phyloP scores from a whole-genome alignment of 2,329 filamentous ascomycete genomes.

The Diaporthe ampelina region DNA sequence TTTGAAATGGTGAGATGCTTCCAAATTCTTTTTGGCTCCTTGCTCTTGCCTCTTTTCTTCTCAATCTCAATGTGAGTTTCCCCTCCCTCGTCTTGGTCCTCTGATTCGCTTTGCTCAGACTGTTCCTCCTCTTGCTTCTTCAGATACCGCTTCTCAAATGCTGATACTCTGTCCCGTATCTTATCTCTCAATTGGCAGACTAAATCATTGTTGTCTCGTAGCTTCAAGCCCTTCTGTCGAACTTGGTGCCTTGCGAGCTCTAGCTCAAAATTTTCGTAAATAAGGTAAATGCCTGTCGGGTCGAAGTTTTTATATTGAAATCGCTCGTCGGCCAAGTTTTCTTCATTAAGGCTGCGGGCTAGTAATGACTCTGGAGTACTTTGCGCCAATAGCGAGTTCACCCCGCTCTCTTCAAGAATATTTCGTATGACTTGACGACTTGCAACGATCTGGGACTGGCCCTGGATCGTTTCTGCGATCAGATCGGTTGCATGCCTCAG shows the following conservation, averaged over 20 bases:
- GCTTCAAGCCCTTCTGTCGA: neutral
- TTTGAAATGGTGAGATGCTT: neutral
- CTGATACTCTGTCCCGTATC: neutral
- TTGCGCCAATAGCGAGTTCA: neutral
- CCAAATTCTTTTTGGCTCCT: neutral
- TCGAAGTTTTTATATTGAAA: neutral
- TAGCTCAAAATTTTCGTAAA: neutral
- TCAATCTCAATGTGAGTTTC: too few species aligned
- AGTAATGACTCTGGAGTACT: neutral
- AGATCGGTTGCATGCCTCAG: neutral
- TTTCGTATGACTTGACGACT: too few species aligned
- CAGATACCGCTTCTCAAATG: neutral
- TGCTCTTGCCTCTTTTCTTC: neutral
- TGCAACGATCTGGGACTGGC: rapidly evolving
- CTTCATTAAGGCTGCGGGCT: neutral
- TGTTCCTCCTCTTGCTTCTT: neutral
- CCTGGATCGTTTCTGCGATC: neutral
- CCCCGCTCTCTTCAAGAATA: neutral
- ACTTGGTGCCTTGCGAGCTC: neutral
- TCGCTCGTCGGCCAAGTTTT: rapidly evolving
- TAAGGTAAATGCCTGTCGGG: too few species aligned
- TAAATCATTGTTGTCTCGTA: neutral
- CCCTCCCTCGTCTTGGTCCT: too few species aligned
- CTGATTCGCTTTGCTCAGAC: neutral
- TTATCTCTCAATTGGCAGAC: neutral